Conservation (phyloP, 306 rosid genomes). For the Begonia loranthoides region DNA sequence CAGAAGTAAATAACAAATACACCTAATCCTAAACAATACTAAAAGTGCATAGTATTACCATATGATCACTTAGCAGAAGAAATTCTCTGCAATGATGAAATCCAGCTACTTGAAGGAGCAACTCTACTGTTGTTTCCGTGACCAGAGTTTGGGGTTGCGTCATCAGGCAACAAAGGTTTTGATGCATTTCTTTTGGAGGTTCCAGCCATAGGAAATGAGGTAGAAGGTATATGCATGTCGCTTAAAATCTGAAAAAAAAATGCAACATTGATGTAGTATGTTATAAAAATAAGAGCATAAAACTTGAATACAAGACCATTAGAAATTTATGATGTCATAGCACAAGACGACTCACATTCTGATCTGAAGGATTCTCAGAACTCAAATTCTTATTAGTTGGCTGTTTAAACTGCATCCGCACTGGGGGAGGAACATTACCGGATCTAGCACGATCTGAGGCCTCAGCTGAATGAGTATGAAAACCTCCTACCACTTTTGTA, state of each 20-base stretch:
- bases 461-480: slow-evolving; percentile 29
- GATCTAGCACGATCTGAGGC: slow-evolving; percentile 43
- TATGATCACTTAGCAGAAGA: slow-evolving; percentile 56
- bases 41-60: slow-evolving; percentile 23
- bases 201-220: slow-evolving; percentile 43
- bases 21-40: background rate
- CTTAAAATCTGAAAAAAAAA: slow-evolving; percentile 32
- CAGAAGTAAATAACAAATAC: slow-evolving; percentile 9
- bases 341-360: slow-evolving; percentile 40
- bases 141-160: slow-evolving; percentile 31
- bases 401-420: slow-evolving; percentile 62
- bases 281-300: background rate
- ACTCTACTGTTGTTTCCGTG: slow-evolving; percentile 43
- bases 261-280: background rate
- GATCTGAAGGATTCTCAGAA: slow-evolving; percentile 26
- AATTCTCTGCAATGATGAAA: slow-evolving; percentile 66
- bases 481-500: slow-evolving; percentile 19
- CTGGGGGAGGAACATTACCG: slow-evolving; percentile 35
- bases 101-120: slow-evolving; percentile 89
- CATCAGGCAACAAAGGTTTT: slow-evolving; percentile 42
- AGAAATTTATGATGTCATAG: no score
- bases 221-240: slow-evolving; percentile 41
- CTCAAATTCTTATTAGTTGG: slow-evolving; percentile 40
- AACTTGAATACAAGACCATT: no score
- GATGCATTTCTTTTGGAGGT: slow-evolving; percentile 45